Evolutionary conservation across 495 filamentous ascomycete genomes (phyloP).

Genomic region (Xylaria bambusicola): DNA sequence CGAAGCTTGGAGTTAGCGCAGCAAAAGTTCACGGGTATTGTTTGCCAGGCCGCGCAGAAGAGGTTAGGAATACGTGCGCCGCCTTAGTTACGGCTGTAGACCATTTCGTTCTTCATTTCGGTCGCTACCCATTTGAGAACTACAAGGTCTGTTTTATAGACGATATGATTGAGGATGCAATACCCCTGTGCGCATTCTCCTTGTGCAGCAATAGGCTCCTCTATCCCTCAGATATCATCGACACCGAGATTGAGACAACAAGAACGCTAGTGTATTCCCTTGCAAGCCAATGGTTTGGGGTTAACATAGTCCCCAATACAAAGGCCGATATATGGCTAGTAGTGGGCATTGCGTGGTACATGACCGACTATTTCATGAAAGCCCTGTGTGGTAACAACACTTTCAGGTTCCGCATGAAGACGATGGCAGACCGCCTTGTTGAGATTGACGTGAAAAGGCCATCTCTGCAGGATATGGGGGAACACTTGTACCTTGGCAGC

Average conservation of each 20-base stretch:
- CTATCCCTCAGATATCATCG: conserved; percentile 77
- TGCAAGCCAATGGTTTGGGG: conserved; percentile 91
- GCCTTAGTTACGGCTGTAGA: conserved; percentile 68
- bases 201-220: conserved; percentile 86
- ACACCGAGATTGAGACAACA: conserved; percentile 76
- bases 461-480: conserved; percentile 77
- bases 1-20: conserved; percentile 79
- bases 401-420: conserved; percentile 87
- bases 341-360: conserved; percentile 86
- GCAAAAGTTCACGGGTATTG: conserved; percentile 87
- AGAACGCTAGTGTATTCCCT: conserved; percentile 77
- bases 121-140: conserved; percentile 80
- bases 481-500: conserved; percentile 73
- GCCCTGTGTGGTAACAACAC: conserved; percentile 91
- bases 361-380: conserved; percentile 89
- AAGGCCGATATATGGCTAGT: conserved; percentile 88
- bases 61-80: conserved; percentile 77
- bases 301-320: conserved; percentile 80
- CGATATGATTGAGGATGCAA: conserved; percentile 71
- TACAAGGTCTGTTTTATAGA: conserved; percentile 95
- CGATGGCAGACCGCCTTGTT: conserved; percentile 75
- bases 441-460: conserved; percentile 81
- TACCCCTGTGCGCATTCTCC: conserved; percentile 76
- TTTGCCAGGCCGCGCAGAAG: conserved; percentile 75
- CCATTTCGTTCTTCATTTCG: conserved; percentile 80